Base-by-base conservation (phyloP, 2,329 filamentous ascomycete species). In the Colletotrichum melonis region DNA sequence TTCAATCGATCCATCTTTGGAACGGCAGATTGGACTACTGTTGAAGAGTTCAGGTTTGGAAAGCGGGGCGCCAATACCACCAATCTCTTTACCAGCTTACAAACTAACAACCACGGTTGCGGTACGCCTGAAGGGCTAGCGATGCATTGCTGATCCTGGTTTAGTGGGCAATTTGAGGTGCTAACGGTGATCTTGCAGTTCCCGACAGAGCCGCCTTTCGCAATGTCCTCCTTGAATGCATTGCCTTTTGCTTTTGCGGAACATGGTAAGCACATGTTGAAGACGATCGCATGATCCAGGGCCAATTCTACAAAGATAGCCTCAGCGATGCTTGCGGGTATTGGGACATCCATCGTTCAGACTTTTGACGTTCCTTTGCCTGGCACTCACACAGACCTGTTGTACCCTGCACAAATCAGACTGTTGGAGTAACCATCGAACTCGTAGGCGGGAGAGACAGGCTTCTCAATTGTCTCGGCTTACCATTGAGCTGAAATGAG, bases 31-130 rank as follows among this genome's bases (percentile, higher is more conserved):
- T 42, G 56, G 52, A 54, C 60, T 63, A 69, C 35, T 68, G 30
- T 58, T 28, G 16, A n/a, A 49, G 42, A 52, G 42, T 26, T 68
- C 58, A 63, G 38, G 57, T 60, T 60, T 30, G 32, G 46, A 26
- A 56, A 69, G 64, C 22, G 69, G 69, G 64, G 65, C 64, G 69
- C 35, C 46, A 60, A 63, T 35, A 54, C 52, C 35, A 49, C 59
- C 35, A 69, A 57, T 63, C 67, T 56, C 19, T 24, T 22, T 12
- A 8, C 58, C 19, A 22, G 24, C 8, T 42, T 42, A 42, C 14
- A 42, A 30, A 22, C 30, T 4, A 28, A 24, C 24, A n/a, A 24
- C 52, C 38, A 30, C 5, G 57, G 49, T 35, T 42, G 24, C 66
- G 49, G 24, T 57, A 56, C 49, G 19, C n/a, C 30, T 63, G 24